phyloP scores from a whole-genome alignment of 768 basidiomycete species.

The Tulasnella sp. region DNA sequence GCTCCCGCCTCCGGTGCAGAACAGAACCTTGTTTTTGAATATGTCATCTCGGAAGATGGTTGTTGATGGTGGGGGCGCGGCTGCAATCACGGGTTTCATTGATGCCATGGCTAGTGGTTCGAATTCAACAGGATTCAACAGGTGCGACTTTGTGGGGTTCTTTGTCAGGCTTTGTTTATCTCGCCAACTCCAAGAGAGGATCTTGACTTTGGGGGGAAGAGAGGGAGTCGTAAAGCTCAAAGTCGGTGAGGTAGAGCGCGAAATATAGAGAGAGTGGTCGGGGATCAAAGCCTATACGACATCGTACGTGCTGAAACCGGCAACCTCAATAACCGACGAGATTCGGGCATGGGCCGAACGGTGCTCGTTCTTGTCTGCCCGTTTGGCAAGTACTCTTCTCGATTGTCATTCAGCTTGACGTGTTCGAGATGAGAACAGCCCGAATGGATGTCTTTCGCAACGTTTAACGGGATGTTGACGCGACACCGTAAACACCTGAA shows the following conservation, averaged over 20 bases:
- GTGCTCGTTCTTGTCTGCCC: background rate
- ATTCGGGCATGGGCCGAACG: conserved; percentile 2
- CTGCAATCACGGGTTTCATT: background rate
- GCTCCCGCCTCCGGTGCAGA: conserved; percentile 87
- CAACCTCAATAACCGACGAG: conserved; percentile 10
- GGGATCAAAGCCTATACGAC: background rate
- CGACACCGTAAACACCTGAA: too few species aligned
- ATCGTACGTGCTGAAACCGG: background rate
- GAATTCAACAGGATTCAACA: background rate
- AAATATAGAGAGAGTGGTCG: background rate
- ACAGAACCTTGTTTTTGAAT: conserved; percentile 85
- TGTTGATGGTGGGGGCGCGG: conserved; percentile 14
- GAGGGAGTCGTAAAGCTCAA: background rate
- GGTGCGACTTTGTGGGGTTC: background rate
- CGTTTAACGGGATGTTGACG: background rate
- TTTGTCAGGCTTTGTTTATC: background rate
- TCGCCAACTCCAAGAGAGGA: background rate
- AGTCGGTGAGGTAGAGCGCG: background rate
- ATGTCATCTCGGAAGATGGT: conserved; percentile 50
- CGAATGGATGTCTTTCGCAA: background rate
- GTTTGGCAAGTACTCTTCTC: too few species aligned
- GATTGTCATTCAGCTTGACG: background rate
- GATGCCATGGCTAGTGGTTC: background rate
- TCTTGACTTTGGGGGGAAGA: background rate
- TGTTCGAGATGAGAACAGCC: too few species aligned